Conservation (phyloP, 2,329 filamentous ascomycete species). For the Fusarium pilosicola region DNA sequence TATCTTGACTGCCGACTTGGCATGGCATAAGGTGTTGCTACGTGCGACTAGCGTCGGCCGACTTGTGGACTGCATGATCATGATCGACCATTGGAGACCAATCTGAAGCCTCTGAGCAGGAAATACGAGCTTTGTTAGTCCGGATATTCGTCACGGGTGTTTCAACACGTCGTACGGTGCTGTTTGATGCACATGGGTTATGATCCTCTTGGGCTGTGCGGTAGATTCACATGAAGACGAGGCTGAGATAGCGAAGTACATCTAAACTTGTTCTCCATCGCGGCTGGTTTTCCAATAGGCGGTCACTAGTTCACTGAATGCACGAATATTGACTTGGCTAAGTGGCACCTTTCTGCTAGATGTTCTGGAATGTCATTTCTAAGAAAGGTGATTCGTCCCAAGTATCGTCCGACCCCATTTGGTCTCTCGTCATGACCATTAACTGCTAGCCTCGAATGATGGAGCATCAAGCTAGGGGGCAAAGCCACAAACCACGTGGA, state of each 20-base stretch:
- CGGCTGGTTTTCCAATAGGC: fast-evolving
- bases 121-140: background rate
- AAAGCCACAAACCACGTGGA: background rate
- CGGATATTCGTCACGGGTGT: background rate
- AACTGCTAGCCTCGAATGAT: background rate
- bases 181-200: background rate
- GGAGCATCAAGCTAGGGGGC: background rate
- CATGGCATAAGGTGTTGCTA: background rate
- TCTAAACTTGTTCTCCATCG: too few relatives aligned
- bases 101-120: too few relatives aligned
- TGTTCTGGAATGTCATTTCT: fast-evolving
- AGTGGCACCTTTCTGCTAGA: fast-evolving
- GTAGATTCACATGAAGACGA: background rate
- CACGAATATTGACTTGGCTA: fast-evolving
- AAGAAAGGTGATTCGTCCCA: too few relatives aligned
- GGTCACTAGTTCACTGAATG: too few relatives aligned
- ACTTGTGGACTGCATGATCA: background rate
- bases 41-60: background rate
- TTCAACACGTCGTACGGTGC: background rate
- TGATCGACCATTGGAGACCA: background rate
- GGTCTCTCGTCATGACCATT: fast-evolving
- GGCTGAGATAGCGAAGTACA: background rate
- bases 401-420: too few relatives aligned
- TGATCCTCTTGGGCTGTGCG: background rate
- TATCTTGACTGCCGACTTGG: background rate